Percentiles rank a stretch among this genome's conserved stretches.
Conservation (phyloP, 257 asterid species). For the Lycium ferocissimum region DNA sequence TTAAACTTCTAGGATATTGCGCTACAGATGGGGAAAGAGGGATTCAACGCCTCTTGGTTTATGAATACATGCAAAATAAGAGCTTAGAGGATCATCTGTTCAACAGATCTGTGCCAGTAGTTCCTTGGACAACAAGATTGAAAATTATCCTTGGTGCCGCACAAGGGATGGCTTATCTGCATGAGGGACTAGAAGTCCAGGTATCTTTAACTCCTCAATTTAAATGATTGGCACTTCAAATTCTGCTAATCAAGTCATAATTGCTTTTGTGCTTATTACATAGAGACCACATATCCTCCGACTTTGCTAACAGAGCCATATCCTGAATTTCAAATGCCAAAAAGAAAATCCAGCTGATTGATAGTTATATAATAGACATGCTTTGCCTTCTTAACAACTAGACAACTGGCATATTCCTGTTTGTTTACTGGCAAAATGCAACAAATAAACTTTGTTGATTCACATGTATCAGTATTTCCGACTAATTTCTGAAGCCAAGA, state of each 20-base stretch:
- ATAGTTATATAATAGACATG: neutral
- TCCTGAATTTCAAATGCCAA: slow-evolving; percentile 1
- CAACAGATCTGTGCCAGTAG: slow-evolving; percentile 57
- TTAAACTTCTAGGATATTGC: slow-evolving; percentile 91
- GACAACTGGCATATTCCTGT: neutral
- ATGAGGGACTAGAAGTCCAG: slow-evolving; percentile 81
- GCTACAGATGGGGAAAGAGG: slow-evolving; percentile 90
- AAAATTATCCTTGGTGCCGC: slow-evolving; percentile 88
- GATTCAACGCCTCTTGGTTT: slow-evolving; percentile 79
- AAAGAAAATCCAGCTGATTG: neutral
- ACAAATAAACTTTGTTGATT: neutral
- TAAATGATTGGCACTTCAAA: slow-evolving; percentile 20
- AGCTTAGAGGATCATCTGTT: slow-evolving; percentile 95
- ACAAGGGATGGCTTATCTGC: slow-evolving; percentile 88
- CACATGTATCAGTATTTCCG: neutral
- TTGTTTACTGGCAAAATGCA: neutral
- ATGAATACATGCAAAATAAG: slow-evolving; percentile 83
- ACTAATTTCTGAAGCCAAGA: slow-evolving; percentile 8
- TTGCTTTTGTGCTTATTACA: neutral
- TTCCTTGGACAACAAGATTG: slow-evolving; percentile 79
- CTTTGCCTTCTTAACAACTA: neutral
- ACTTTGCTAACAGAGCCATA: neutral
- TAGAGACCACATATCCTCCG: neutral
- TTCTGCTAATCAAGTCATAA: neutral
- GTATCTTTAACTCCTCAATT: slow-evolving; percentile 39